Evolutionary conservation across 1,139 yeast genomes (phyloP).

Genomic region (Candida pseudoviswanathii): DNA sequence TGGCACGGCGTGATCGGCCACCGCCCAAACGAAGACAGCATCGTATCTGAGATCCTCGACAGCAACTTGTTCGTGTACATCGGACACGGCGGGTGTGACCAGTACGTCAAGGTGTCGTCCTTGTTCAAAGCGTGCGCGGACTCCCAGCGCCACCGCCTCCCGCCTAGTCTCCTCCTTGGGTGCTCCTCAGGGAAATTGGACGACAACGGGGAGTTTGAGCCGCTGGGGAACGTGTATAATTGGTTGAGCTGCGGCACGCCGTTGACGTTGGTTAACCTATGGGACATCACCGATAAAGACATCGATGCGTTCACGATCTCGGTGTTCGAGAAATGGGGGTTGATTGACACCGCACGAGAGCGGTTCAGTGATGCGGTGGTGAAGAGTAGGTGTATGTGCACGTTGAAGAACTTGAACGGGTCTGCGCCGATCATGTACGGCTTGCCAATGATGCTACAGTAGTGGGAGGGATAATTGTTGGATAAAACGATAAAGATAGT

Average conservation of each 20-base stretch:
- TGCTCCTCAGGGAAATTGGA: constrained; percentile 83
- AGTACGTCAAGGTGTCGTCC: constrained; percentile 53
- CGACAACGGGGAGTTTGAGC: constrained; percentile 62
- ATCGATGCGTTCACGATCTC: constrained; percentile 74
- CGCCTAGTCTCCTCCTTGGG: constrained; percentile 82
- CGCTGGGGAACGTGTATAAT: constrained; percentile 75
- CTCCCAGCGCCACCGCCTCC: constrained; percentile 19
- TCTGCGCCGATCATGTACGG: constrained; percentile 38
- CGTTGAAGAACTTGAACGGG: constrained; percentile 33
- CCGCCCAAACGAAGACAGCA: constrained; percentile 57
- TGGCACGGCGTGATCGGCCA: constrained; percentile 62
- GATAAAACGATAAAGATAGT: too few species aligned
- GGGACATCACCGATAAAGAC: constrained; percentile 98
- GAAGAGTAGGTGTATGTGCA: constrained; percentile 63
- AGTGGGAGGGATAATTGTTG: too few species aligned
- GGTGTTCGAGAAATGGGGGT: constrained; percentile 65
- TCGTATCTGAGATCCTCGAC: constrained; percentile 34
- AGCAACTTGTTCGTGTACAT: constrained; percentile 71
- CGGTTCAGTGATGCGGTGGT: constrained; percentile 23
- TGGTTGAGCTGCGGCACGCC: constrained; percentile 84
- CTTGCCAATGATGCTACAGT: constrained; percentile 21
- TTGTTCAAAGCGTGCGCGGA: constrained; percentile 24
- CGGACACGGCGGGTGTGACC: constrained; percentile 97
- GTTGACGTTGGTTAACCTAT: constrained; percentile 78
- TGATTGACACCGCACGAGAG: constrained; percentile 23